Conservation (phyloP, 495 filamentous ascomycete genomes). For the Emericellopsis terricola region DNA sequence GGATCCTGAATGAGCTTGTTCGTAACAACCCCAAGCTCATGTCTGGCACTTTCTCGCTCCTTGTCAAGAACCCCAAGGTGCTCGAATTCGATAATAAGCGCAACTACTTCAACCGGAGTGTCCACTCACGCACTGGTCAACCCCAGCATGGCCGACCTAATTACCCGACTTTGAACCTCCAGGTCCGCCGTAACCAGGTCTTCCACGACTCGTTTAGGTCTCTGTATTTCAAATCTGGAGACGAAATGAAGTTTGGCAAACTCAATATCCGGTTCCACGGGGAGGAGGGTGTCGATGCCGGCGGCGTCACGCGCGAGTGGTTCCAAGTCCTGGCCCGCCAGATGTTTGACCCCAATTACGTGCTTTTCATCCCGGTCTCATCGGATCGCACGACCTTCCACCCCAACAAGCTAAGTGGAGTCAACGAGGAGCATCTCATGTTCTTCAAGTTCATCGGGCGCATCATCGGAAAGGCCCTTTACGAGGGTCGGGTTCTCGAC, state of each 20-base stretch:
- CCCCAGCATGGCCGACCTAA: conserved; percentile 31
- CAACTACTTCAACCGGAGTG: conserved; percentile 89
- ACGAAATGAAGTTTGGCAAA: conserved; percentile 97
- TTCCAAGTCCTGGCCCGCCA: conserved; percentile 94
- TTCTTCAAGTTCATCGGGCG: conserved; percentile 99
- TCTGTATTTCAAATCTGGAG: conserved; percentile 82
- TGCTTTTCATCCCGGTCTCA: conserved; percentile 86
- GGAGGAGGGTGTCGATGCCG: conserved; percentile 95
- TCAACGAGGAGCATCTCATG: conserved; percentile 90
- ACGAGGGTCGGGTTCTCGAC: conserved; percentile 88
- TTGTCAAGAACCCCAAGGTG: conserved; percentile 98
- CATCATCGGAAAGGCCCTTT: conserved; percentile 96
- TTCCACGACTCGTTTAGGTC: conserved; percentile 98
- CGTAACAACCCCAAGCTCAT: conserved; percentile 93
- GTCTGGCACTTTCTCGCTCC: conserved; percentile 87
- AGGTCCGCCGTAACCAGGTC: conserved; percentile 81
- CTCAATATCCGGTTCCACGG: conserved; percentile 93
- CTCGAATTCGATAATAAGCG: conserved; percentile 99
- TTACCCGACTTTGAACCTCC: conserved; percentile 64
- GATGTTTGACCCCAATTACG: conserved; percentile 99
- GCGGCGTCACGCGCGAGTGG: conserved; percentile 97
- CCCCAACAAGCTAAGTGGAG: conserved; percentile 75
- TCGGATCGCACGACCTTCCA: conserved; percentile 99
- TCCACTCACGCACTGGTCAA: conserved; percentile 58
- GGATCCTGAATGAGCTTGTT: conserved; percentile 95